Evolutionary conservation across 225 moss, liverwort and hornwort species (phyloP).

Genomic region (Pleurozium schreberi): DNA sequence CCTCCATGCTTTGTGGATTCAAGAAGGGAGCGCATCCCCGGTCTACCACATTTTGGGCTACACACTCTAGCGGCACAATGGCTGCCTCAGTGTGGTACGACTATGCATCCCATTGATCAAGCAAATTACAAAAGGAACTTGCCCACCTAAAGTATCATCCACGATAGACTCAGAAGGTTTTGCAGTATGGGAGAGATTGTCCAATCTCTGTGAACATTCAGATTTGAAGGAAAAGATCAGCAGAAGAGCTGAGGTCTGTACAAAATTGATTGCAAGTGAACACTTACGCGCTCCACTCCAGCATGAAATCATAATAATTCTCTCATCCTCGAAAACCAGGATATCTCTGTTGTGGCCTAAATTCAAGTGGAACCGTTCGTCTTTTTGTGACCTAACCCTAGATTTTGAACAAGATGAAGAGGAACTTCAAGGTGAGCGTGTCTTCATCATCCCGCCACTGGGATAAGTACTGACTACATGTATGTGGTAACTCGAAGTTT

Average conservation of each 20-base stretch:
- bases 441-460: not conserved
- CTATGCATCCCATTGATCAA: not conserved
- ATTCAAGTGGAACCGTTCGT: not conserved
- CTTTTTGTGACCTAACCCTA: not conserved
- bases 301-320: not conserved
- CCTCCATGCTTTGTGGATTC: too few relatives aligned
- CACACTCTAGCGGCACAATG: too few relatives aligned
- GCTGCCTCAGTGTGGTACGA: too few relatives aligned
- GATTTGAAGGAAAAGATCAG: slow-evolving; percentile 1
- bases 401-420: not conserved
- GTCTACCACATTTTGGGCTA: too few relatives aligned
- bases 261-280: slow-evolving; percentile 34
- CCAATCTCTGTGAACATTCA: not conserved
- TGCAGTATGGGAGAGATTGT: not conserved
- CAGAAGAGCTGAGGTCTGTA: slow-evolving; percentile 4
- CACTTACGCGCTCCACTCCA: slow-evolving; percentile 15
- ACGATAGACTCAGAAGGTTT: not conserved
- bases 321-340: slow-evolving; percentile 1
- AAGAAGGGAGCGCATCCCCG: too few relatives aligned
- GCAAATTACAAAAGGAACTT: not conserved
- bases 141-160: not conserved
- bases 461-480: not conserved
- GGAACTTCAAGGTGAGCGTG: not conserved
- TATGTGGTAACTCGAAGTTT: not conserved
- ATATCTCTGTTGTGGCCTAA: not conserved